Evolutionary conservation across 768 basidiomycete genomes (phyloP), one percentile per base, ranked within the genome.

Genomic region (Auricularia sp.): DNA sequence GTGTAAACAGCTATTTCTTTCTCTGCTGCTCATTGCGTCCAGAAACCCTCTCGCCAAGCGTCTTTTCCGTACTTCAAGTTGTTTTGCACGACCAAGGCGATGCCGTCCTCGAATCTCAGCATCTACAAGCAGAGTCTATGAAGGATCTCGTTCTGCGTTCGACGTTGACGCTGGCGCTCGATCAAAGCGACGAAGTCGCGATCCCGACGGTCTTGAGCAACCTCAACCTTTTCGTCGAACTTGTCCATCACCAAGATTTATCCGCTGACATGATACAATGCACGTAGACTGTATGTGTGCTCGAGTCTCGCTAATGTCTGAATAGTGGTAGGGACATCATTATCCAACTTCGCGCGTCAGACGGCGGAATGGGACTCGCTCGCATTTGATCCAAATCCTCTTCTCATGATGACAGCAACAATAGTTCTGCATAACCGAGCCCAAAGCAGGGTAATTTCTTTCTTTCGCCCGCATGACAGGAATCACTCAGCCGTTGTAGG

Each of bases 351-450:
- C 61, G 80, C 83, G 54, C 81, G 87, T 5, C 82, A 84, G 36
- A 77, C 81, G n/a, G 79, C 83, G 1, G 87, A 90, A 62, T 79
- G 79, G 70, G 71, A 78, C 44, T 72, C 79, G 21, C 77, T 77
- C 12, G 70, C 67, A 3, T 77, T 85, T 63, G 82, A 90, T 69
- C 79, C 84, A 3, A 83, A 84, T 8, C 78, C 87, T 3, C 69
- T 90, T 10, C 68, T 91, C 18, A 61, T 72, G 3, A 81, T 87
- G 61, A 75, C 79, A 0, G 75, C 82, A 3, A 76, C 77, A 14
- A 75, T 90, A 36, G 75, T 87, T 14, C 79, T 84, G 64, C 79
- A 84, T 69, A 87, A 88, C 74, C 84, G 84, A 71, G 73, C 78
- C 23, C 77, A 82, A 56, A 80, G 78, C 69, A 77, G 83, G 65